Percentiles rank a stretch among this genome's conserved stretches.
phyloP scores from a whole-genome alignment of 2,329 filamentous ascomycete species.

The Periconia sp. region DNA sequence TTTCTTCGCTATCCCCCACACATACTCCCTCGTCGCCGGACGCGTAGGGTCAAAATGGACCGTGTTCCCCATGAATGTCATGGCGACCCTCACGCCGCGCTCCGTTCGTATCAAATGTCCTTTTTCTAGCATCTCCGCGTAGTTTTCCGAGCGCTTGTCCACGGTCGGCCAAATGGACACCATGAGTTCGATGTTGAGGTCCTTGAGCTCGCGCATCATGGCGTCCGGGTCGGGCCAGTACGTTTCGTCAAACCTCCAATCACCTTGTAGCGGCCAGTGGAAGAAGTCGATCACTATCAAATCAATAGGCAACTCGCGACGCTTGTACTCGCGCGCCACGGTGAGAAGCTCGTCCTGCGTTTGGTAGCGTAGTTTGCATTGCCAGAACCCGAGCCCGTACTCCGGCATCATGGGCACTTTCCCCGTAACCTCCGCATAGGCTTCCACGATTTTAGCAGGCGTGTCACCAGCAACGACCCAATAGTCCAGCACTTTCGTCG shows the following conservation, averaged over 20 bases:
- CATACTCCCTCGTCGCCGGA: slow-evolving; percentile 58
- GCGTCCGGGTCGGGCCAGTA: slow-evolving; percentile 69
- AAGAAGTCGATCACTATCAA: slow-evolving; percentile 70
- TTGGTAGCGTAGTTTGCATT: slow-evolving; percentile 67
- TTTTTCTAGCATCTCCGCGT: slow-evolving; percentile 61
- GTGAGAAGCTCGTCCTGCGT: slow-evolving; percentile 65
- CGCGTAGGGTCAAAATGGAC: slow-evolving; percentile 67
- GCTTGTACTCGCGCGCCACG: slow-evolving; percentile 62
- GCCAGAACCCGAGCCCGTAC: slow-evolving; percentile 69
- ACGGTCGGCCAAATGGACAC: slow-evolving; percentile 71
- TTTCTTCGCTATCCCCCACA: slow-evolving; percentile 61
- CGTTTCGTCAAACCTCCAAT: slow-evolving; percentile 66
- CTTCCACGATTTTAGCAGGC: slow-evolving; percentile 58
- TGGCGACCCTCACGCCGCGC: slow-evolving; percentile 59
- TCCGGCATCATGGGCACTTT: slow-evolving; percentile 68
- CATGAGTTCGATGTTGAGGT: slow-evolving; percentile 65
- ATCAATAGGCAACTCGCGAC: slow-evolving; percentile 60
- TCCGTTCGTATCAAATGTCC: slow-evolving; percentile 64
- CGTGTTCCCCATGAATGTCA: slow-evolving; percentile 62
- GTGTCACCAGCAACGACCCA: slow-evolving; percentile 63
- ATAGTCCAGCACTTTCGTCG: slow-evolving; percentile 62
- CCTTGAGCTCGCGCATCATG: slow-evolving; percentile 64
- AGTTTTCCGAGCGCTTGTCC: slow-evolving; percentile 61
- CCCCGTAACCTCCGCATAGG: slow-evolving; percentile 60
- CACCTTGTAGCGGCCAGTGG: slow-evolving; percentile 67